Percentiles rank a stretch among this genome's conserved stretches.
Conservation (phyloP, 805 yeast genomes). For the Ascoidea asiatica region DNA sequence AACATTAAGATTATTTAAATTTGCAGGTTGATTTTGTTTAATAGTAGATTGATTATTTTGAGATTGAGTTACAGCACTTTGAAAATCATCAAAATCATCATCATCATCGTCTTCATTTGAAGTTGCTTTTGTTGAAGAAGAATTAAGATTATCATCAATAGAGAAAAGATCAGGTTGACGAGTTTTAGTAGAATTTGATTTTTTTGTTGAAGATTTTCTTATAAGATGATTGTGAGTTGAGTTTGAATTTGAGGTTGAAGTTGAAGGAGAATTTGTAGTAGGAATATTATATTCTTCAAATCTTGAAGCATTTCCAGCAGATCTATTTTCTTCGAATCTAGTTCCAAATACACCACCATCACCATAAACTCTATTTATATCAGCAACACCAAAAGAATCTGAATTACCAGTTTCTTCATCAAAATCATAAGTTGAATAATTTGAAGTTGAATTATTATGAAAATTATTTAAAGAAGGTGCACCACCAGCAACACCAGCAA, state of each 20-base stretch:
- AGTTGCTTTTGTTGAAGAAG: slow-evolving; percentile 13
- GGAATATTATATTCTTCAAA: slow-evolving; percentile 54
- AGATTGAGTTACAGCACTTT: slow-evolving; percentile 42
- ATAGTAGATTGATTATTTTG: slow-evolving; percentile 10
- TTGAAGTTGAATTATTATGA: background rate
- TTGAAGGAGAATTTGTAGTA: slow-evolving; percentile 12
- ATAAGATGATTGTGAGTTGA: too few relatives aligned
- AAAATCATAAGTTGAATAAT: background rate
- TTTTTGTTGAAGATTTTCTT: slow-evolving; percentile 6
- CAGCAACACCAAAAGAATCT: slow-evolving; percentile 7
- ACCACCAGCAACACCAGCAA: background rate
- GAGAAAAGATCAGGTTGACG: slow-evolving; percentile 34
- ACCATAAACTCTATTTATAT: slow-evolving; percentile 37
- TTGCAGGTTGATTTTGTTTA: slow-evolving; percentile 16
- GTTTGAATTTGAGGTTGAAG: slow-evolving; percentile 26
- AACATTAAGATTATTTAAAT: slow-evolving; percentile 19
- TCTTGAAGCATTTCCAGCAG: slow-evolving; percentile 25
- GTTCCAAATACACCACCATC: slow-evolving; percentile 63
- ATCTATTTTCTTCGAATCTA: slow-evolving; percentile 45
- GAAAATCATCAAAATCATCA: slow-evolving; percentile 76
- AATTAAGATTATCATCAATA: slow-evolving; percentile 21
- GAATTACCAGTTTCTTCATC: slow-evolving; percentile 1
- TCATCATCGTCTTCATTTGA: slow-evolving; percentile 36
- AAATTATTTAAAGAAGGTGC: background rate
- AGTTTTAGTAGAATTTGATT: slow-evolving; percentile 14